Evolutionary conservation across 2,329 filamentous ascomycete species (phyloP), one percentile per base, ranked within the genome.

Genomic region (Cytospora mali): DNA sequence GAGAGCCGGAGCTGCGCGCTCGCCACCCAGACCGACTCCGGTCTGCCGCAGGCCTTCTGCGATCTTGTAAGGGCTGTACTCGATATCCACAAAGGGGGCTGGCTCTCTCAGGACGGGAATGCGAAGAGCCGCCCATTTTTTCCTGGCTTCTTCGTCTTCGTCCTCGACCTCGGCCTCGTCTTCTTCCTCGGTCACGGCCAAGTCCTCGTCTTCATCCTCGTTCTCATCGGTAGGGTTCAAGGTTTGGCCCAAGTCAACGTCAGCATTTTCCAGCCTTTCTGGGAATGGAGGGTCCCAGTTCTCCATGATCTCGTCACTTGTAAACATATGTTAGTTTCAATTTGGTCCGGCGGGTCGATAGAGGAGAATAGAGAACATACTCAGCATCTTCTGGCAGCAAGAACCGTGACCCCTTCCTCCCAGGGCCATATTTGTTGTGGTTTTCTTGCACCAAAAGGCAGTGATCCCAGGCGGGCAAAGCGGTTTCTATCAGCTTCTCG

Each of bases 1-100:
- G 46, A 49, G 16, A 23, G 64, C 51, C 50, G 65, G 65, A 4
- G 11, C 68, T 59, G 18, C 68, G 48, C 1, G 61, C 55, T 68
- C 53, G 16, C 55, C 51, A 6, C 64, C 55, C 33, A 21, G 21
- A 13, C 61, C 49, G 13, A 42, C 62, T 11, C 55, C 25, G 39
- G 18, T 6, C 18, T 1, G 16, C 18, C 18, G 6, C 57, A 58
- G 7, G 21, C 5, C 14, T n/a, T 55, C 7, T 6, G 4, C 13
- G n/a, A 31, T 18, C 23, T n/a, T 46, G 21, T 48, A 58, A 10
- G 49, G 55, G 18, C 50, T 42, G 29, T 62, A 62, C 16, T 62
- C 28, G 21, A 50, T 16, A n/a, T 54, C 42, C 6, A 2, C 6
- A n/a, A 49, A 50, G 16, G 28, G 50, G 3, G 13, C 2, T 29